Evolutionary conservation across 2,329 filamentous ascomycete species (phyloP).

Genomic region (Epichloe brachyelytri): DNA sequence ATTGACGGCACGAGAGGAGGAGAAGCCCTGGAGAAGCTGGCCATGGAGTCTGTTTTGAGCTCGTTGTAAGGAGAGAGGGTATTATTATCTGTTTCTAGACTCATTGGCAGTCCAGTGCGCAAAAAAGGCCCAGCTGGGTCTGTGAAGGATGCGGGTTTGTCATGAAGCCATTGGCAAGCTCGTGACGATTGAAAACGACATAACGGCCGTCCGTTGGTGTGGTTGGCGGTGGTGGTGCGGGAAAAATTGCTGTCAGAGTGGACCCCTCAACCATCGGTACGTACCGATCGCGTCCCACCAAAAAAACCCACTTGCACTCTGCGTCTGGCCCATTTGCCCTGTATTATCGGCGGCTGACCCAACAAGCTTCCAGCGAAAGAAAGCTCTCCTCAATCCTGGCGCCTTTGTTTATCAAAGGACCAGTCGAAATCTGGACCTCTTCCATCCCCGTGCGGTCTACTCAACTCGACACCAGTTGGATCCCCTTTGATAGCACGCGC

Average conservation of each 20-base stretch:
- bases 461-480: background rate
- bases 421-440: slow-evolving; percentile 4
- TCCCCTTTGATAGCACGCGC: background rate
- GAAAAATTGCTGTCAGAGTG: background rate
- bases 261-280: slow-evolving; percentile 3
- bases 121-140: background rate
- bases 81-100: background rate
- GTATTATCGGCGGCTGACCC: slow-evolving; percentile 18
- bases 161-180: background rate
- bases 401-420: slow-evolving; percentile 8
- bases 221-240: background rate
- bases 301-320: slow-evolving; percentile 14
- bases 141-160: background rate
- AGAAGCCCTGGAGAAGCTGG: slow-evolving; percentile 19
- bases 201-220: background rate
- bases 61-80: background rate
- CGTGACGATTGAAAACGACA: background rate
- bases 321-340: slow-evolving; percentile 15
- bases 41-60: slow-evolving; percentile 13
- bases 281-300: slow-evolving; percentile 11
- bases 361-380: slow-evolving; percentile 16
- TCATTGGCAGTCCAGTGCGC: background rate
- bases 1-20: slow-evolving; percentile 14
- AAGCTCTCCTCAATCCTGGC: background rate
- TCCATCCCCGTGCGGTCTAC: slow-evolving; percentile 5